Evolutionary conservation across 441 rosid species (phyloP).

Genomic region (Pelargonium fulgidum): DNA sequence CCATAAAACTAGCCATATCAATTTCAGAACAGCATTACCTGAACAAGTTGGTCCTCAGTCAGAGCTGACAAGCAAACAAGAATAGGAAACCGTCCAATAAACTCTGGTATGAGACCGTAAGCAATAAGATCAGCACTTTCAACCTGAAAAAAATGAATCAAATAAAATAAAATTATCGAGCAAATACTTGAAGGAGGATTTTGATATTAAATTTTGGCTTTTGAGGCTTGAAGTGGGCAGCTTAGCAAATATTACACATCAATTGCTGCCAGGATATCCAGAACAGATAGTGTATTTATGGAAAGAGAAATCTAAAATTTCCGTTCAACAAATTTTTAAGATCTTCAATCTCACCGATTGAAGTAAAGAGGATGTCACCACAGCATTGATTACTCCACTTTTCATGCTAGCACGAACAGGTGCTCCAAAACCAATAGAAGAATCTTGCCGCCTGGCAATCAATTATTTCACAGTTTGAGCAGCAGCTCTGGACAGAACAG

Average conservation of each 20-base stretch:
- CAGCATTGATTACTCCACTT: slow-evolving; percentile 60
- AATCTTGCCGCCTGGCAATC: slow-evolving; percentile 68
- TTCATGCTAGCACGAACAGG: slow-evolving; percentile 95
- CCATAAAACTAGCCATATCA: no score
- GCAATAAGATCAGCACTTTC: slow-evolving; percentile 92
- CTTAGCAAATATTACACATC: neutral
- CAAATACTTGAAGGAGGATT: slow-evolving; percentile 7
- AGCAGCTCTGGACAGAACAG: slow-evolving; percentile 14
- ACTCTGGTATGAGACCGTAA: slow-evolving; percentile 96
- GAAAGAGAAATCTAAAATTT: neutral
- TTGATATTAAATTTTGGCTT: neutral
- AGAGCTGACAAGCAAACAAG: slow-evolving; percentile 83
- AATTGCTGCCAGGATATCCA: neutral
- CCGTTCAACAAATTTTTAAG: neutral
- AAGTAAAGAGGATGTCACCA: slow-evolving; percentile 71
- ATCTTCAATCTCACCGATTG: slow-evolving; percentile 54
- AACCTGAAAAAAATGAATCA: slow-evolving; percentile 37
- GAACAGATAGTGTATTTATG: neutral
- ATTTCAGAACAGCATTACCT: slow-evolving; percentile 33
- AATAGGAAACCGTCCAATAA: slow-evolving; percentile 88
- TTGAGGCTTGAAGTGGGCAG: neutral
- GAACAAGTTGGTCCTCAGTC: slow-evolving; percentile 79
- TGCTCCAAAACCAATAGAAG: slow-evolving; percentile 96
- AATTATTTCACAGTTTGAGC: slow-evolving; percentile 18
- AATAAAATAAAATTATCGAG: slow-evolving; percentile 40